phyloP scores from a whole-genome alignment of 306 rosid species.

The Glycine tomentella region DNA sequence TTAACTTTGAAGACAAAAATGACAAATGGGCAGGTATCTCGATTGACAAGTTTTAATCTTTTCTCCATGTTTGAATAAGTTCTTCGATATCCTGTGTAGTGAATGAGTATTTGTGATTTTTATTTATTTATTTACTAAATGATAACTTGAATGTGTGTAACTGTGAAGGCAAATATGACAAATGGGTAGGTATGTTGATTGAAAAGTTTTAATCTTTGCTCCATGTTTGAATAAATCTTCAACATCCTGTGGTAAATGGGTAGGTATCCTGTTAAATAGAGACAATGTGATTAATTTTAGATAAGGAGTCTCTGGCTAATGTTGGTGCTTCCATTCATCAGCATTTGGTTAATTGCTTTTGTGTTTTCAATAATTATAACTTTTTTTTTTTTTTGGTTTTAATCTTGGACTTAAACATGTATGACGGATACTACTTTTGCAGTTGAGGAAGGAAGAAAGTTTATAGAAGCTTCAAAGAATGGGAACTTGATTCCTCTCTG shows the following conservation, averaged over 20 bases:
- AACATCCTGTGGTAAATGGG: background rate
- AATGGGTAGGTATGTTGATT: background rate
- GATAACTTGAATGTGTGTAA: conserved; percentile 27
- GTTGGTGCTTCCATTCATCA: background rate
- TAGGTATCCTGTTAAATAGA: background rate
- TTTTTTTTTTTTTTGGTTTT: background rate
- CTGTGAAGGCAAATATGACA: no score
- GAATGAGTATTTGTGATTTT: background rate
- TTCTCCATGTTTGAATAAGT: background rate
- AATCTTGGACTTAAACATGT: conserved; percentile 18
- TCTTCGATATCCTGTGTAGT: background rate
- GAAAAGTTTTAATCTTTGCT: background rate
- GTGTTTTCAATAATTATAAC: background rate
- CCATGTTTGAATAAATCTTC: no score
- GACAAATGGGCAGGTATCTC: background rate
- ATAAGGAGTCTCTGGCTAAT: background rate
- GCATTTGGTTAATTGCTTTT: background rate
- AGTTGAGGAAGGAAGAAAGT: conserved; percentile 57
- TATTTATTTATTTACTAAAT: background rate
- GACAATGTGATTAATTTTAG: background rate
- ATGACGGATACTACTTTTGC: background rate
- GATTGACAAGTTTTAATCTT: background rate
- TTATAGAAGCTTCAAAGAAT: conserved; percentile 63
- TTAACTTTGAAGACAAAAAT: background rate
- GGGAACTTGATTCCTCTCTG: conserved; percentile 74